Conservation (phyloP, 371 early-diverging fungal genomes). For the Rhizopus delemar region DNA sequence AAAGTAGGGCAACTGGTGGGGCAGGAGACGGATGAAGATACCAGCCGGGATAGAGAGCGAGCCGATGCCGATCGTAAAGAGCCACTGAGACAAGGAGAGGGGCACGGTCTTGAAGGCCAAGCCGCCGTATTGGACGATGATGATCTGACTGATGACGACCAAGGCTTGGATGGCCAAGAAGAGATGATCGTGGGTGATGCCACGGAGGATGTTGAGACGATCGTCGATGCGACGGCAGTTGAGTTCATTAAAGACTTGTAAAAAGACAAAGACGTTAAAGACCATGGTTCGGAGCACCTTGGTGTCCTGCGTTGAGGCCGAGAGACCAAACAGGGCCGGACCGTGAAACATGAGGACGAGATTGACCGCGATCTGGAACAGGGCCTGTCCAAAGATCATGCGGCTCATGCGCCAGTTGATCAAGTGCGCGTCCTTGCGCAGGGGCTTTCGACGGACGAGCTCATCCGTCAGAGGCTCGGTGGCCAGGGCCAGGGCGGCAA, state of each 20-base stretch:
- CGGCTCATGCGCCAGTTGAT: constrained; percentile 58
- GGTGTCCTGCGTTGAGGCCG: background rate
- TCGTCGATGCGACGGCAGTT: constrained; percentile 73
- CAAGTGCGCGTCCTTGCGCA: constrained; percentile 52
- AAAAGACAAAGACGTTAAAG: constrained; percentile 73
- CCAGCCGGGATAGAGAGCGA: constrained; percentile 79
- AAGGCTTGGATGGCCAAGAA: constrained; percentile 71
- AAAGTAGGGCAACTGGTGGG: constrained; percentile 37
- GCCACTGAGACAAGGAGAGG: constrained; percentile 72
- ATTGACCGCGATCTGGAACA: constrained; percentile 59
- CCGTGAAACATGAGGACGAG: constrained; percentile 38
- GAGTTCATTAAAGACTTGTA: constrained; percentile 75
- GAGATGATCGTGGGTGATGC: constrained; percentile 65
- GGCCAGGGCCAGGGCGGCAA: constrained; percentile 94
- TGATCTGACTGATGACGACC: constrained; percentile 66
- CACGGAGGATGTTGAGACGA: constrained; percentile 77
- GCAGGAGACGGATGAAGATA: constrained; percentile 67
- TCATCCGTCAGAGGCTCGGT: constrained; percentile 92
- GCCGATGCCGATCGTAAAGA: constrained; percentile 67
- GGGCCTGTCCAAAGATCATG: constrained; percentile 70
- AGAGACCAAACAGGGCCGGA: constrained; percentile 36
- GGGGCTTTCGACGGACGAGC: constrained; percentile 55
- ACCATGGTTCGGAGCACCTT: constrained; percentile 53
- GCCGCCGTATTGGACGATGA: constrained; percentile 83
- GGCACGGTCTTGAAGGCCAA: constrained; percentile 79